Evolutionary conservation across 2,329 filamentous ascomycete species (phyloP).

Genomic region (Beauveria bassiana): DNA sequence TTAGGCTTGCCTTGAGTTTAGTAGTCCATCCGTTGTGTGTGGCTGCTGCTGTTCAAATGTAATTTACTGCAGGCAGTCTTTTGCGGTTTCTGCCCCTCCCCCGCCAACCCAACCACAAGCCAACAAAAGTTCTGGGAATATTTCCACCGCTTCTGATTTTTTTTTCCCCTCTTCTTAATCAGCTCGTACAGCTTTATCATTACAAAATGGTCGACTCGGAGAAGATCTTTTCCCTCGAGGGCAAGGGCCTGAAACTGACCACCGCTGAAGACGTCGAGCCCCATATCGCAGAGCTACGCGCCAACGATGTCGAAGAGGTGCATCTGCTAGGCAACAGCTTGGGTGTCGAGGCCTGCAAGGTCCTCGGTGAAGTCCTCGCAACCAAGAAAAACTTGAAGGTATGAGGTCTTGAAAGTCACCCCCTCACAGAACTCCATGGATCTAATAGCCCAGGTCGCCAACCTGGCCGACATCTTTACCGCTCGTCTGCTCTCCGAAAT

Average conservation of each 20-base stretch:
- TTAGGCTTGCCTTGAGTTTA: constrained; percentile 3
- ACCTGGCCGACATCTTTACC: constrained; percentile 97
- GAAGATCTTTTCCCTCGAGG: constrained; percentile 83
- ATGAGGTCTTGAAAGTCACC: constrained; percentile 18
- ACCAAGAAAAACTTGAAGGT: constrained; percentile 79
- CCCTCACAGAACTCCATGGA: background rate
- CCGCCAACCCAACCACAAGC: constrained; percentile 9
- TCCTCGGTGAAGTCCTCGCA: constrained; percentile 72
- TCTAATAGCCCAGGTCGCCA: constrained; percentile 53
- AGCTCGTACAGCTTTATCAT: background rate
- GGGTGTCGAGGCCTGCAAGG: constrained; percentile 79
- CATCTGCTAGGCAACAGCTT: constrained; percentile 85
- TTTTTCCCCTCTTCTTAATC: background rate
- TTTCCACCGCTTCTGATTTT: background rate
- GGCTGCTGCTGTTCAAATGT: background rate
- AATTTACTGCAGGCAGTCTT: background rate
- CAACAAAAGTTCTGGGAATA: background rate
- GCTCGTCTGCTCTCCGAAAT: constrained; percentile 90
- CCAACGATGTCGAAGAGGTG: constrained; percentile 77
- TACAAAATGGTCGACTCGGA: constrained; percentile 39
- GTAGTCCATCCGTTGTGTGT: background rate
- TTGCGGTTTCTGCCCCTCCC: constrained; percentile 11
- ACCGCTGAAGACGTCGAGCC: constrained; percentile 78
- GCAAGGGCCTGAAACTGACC: constrained; percentile 87
- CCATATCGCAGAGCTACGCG: constrained; percentile 68